A percentile compares a stretch with the other conserved stretches of the same genome.
These are phyloP conservation scores for Sporothrix schenckii DNA, from an alignment of 2,329 filamentous ascomycete genomes.

Conservation along the genomic window DNA sequence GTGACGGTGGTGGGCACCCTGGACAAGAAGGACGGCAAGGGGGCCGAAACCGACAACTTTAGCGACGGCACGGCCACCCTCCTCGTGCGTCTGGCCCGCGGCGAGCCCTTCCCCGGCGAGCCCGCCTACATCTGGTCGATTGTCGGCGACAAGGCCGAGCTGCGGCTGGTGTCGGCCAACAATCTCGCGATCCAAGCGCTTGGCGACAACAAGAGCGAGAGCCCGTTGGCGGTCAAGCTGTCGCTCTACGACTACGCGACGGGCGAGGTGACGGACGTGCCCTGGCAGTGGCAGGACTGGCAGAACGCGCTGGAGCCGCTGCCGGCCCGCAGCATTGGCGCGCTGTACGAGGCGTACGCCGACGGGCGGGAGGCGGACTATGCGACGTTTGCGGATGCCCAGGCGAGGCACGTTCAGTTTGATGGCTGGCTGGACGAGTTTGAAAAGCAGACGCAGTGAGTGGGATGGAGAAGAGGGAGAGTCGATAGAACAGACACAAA, in stretches of 20 bases:
- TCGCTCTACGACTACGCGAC: conserved; percentile 56
- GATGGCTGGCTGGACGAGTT: conserved; percentile 38
- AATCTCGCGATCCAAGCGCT: conserved; percentile 38
- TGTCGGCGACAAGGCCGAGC: conserved; percentile 56
- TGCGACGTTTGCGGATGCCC: conserved; percentile 48
- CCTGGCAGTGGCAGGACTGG: conserved; percentile 52
- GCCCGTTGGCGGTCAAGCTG: conserved; percentile 49
- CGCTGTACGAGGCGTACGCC: conserved; percentile 60
- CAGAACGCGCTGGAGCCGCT: conserved; percentile 43
- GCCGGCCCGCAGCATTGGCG: conserved; percentile 54
- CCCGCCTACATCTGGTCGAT: conserved; percentile 55
- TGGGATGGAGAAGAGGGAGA: no score
- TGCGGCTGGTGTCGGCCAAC: conserved; percentile 45
- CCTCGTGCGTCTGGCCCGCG: conserved; percentile 51
- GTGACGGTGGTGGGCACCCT: conserved; percentile 45
- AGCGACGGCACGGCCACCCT: conserved; percentile 44
- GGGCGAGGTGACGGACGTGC: conserved; percentile 49
- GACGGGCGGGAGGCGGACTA: conserved; percentile 39
- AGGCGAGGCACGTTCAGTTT: conserved; percentile 53
- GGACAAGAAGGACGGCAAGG: conserved; percentile 32
- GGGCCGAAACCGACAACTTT: conserved; percentile 30
- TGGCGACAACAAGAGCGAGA: conserved; percentile 44
- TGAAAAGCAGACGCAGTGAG: neutral
- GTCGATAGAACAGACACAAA: neutral
- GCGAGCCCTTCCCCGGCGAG: conserved; percentile 53